Conservation (phyloP, 202 grass and related monocot genomes). For the Digitaria exilis region DNA sequence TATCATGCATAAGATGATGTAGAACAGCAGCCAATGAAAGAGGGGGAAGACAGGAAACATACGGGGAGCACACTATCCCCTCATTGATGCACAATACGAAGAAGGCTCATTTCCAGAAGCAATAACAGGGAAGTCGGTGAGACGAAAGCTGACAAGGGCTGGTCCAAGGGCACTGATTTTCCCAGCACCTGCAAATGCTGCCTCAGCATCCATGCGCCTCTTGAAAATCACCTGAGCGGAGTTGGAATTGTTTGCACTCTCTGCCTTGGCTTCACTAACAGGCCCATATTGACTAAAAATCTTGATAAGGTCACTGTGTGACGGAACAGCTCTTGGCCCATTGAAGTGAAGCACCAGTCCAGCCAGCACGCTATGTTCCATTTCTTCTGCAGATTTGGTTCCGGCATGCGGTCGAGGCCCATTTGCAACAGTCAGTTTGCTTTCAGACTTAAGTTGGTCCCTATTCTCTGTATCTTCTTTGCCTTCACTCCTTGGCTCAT, state of each 20-base stretch:
- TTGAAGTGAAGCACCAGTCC: slow-evolving; percentile 71
- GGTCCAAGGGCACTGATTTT: slow-evolving; percentile 64
- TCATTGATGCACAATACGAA: not conserved
- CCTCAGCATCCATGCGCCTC: slow-evolving; percentile 72
- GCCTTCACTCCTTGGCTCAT: slow-evolving; percentile 1
- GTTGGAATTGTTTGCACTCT: slow-evolving; percentile 42
- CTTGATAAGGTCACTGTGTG: slow-evolving; percentile 61
- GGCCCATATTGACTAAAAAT: slow-evolving; percentile 81
- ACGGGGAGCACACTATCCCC: not conserved
- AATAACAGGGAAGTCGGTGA: slow-evolving; percentile 56
- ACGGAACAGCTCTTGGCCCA: slow-evolving; percentile 47
- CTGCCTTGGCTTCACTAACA: slow-evolving; percentile 60
- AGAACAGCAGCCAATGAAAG: not conserved
- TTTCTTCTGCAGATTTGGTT: slow-evolving; percentile 37
- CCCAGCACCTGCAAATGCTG: slow-evolving; percentile 63
- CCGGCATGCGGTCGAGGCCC: not conserved
- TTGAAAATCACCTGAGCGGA: slow-evolving; percentile 70
- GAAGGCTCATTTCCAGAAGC: slow-evolving; percentile 18
- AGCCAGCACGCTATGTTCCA: slow-evolving; percentile 51
- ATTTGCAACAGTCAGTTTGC: slow-evolving; percentile 18
- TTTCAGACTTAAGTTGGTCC: slow-evolving; percentile 19
- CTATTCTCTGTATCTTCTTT: slow-evolving; percentile 17
- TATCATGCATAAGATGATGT: not conserved
- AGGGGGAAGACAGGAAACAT: not conserved
- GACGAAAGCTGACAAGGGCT: slow-evolving; percentile 63